Percentiles rank a stretch among this genome's conserved stretches.
These are phyloP conservation scores for Spizellomyces sp. DNA, from an alignment of 192 early-diverging fungal genomes.

Conservation along the genomic window DNA sequence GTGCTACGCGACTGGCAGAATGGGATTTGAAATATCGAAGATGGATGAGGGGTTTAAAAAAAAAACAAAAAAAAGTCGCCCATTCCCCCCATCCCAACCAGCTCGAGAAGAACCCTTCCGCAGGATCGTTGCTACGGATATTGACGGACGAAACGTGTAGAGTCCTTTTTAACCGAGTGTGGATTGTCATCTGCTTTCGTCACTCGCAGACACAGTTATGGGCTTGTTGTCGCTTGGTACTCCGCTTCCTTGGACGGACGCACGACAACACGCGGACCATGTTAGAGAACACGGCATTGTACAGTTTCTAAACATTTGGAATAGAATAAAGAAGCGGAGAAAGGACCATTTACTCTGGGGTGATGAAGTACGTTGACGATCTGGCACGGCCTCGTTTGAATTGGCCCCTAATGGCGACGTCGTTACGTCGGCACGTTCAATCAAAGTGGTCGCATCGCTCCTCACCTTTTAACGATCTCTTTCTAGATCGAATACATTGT, in stretches of 20 bases:
- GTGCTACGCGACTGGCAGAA: too few species aligned
- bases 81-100: too few species aligned
- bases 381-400: background rate
- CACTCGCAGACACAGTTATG: constrained; percentile 55
- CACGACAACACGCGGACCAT: constrained; percentile 79
- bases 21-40: too few species aligned
- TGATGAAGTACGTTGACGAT: constrained; percentile 75
- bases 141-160: too few species aligned
- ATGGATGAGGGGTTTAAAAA: too few species aligned
- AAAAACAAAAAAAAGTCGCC: too few species aligned
- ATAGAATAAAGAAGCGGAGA: constrained; percentile 75
- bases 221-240: constrained; percentile 93
- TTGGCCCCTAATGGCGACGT: too few species aligned
- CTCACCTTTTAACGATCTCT: background rate
- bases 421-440: background rate
- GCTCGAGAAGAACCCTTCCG: too few species aligned
- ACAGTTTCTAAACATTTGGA: constrained; percentile 90
- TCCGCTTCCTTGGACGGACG: constrained; percentile 94
- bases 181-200: too few species aligned
- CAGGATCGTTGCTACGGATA: too few species aligned
- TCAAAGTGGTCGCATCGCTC: background rate
- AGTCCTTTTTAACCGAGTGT: too few species aligned
- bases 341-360: constrained; percentile 90
- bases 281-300: constrained; percentile 90
- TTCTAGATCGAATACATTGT: constrained; percentile 91